Percentiles rank a stretch among this genome's conserved stretches.
Conservation (phyloP, 2,329 filamentous ascomycete genomes). For the Ascochyta fabae region DNA sequence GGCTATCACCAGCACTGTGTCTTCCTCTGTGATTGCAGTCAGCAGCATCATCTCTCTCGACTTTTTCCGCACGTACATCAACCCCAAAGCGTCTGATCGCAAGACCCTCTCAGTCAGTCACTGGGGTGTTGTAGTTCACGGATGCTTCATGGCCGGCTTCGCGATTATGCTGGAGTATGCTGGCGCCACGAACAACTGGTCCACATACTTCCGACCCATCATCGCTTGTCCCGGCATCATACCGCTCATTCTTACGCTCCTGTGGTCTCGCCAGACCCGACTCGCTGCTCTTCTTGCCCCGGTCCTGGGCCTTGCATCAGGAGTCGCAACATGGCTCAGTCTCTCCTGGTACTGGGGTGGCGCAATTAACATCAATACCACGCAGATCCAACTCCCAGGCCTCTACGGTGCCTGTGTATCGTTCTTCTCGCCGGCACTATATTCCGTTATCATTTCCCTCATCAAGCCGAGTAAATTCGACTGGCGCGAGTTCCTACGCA, state of each 20-base stretch:
- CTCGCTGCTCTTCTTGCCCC: constrained; percentile 65
- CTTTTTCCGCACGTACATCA: constrained; percentile 83
- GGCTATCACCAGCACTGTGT: constrained; percentile 52
- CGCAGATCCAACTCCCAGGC: constrained; percentile 76
- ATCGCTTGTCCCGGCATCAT: constrained; percentile 85
- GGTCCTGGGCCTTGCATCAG: constrained; percentile 12
- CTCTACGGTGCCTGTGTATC: constrained; percentile 81
- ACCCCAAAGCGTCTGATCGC: constrained; percentile 74
- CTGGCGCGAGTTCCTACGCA: constrained; percentile 18
- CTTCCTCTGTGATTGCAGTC: constrained; percentile 63
- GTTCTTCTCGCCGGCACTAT: constrained; percentile 73
- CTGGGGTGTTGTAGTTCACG: constrained; percentile 72
- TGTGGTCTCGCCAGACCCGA: constrained; percentile 80
- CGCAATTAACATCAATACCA: constrained; percentile 31
- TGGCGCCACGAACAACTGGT: constrained; percentile 74
- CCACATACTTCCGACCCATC: constrained; percentile 83
- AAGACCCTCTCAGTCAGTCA: constrained; percentile 80
- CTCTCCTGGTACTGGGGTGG: constrained; percentile 24
- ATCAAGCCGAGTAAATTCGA: constrained; percentile 11
- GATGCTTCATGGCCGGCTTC: constrained; percentile 76
- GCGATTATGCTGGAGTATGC: constrained; percentile 67
- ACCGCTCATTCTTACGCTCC: constrained; percentile 76
- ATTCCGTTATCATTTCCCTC: constrained; percentile 44
- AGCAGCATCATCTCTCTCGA: constrained; percentile 87
- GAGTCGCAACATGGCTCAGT: constrained; percentile 16